Conservation (phyloP, 2,329 filamentous ascomycete genomes). For the Trichocomaceae sp. region DNA sequence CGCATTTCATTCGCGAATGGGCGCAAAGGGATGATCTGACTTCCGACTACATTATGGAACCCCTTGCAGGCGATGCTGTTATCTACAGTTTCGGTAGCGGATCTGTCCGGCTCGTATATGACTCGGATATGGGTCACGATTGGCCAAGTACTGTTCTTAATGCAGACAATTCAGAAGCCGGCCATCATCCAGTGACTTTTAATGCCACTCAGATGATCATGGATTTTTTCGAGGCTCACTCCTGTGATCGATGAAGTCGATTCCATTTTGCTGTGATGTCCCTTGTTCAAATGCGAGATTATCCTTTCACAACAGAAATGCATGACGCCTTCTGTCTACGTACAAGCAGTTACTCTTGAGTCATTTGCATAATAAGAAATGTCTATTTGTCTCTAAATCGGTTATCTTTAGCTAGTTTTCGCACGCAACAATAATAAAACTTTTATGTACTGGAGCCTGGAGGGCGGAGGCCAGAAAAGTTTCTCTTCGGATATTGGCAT, state of each 20-base stretch:
- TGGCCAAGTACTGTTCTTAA: constrained; percentile 20
- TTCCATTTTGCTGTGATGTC: not conserved
- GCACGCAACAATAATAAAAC: too few relatives aligned
- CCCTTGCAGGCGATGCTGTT: constrained; percentile 7
- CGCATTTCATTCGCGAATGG: constrained; percentile 19
- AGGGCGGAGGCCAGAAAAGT: too few relatives aligned
- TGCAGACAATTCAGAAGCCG: constrained; percentile 12
- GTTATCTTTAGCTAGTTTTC: not conserved
- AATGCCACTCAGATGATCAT: constrained; percentile 19
- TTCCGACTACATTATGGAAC: constrained; percentile 5
- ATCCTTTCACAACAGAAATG: too few relatives aligned
- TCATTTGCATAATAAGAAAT: too few relatives aligned
- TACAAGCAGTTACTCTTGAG: too few relatives aligned
- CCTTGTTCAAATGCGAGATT: too few relatives aligned
- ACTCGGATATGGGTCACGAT: constrained; percentile 18
- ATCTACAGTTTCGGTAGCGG: constrained; percentile 12
- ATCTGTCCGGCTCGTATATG: constrained; percentile 11
- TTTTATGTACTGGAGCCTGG: too few relatives aligned
- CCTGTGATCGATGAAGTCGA: too few relatives aligned
- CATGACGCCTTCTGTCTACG: too few relatives aligned
- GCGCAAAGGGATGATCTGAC: constrained; percentile 21
- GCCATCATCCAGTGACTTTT: constrained; percentile 14
- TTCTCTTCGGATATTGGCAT: too few relatives aligned
- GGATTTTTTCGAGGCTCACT: constrained; percentile 16
- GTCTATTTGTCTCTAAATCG: not conserved